A percentile compares a stretch with the other conserved stretches of the same genome.
phyloP scores from a whole-genome alignment of 2,329 filamentous ascomycete genomes.

The Emergomyces africanus region DNA sequence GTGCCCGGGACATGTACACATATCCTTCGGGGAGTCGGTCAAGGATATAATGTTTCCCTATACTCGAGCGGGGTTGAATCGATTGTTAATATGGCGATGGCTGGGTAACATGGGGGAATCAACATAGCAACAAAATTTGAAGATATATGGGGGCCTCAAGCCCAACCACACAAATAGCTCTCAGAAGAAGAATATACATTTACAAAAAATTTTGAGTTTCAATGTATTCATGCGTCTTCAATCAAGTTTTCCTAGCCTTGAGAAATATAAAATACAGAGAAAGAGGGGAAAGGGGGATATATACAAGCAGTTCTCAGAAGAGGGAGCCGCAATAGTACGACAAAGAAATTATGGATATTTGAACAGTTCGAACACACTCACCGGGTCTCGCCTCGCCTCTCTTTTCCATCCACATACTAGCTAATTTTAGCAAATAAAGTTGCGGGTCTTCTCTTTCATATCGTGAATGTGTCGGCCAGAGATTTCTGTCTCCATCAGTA shows the following conservation, averaged over 20 bases:
- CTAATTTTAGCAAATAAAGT: constrained; percentile 37
- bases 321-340: background rate
- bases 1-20: constrained; percentile 36
- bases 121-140: background rate
- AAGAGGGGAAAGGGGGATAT: background rate
- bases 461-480: constrained; percentile 25
- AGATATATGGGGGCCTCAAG: background rate
- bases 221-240: background rate
- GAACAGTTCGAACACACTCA: constrained; percentile 13
- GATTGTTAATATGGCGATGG: background rate
- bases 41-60: constrained; percentile 38
- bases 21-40: constrained; percentile 44
- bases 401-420: constrained; percentile 35
- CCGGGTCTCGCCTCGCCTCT: constrained; percentile 26
- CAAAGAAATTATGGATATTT: background rate
- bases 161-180: background rate
- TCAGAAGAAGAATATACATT: background rate
- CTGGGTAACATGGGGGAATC: background rate
- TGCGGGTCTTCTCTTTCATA: constrained; percentile 23
- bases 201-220: background rate
- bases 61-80: background rate
- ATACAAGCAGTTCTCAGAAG: background rate
- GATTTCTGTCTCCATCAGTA: constrained; percentile 26
- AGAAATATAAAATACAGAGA: background rate
- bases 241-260: background rate